Evolutionary conservation across 2,329 filamentous ascomycete species (phyloP), one percentile per base, ranked within the genome.

Genomic region (Ophiostoma piceae): DNA sequence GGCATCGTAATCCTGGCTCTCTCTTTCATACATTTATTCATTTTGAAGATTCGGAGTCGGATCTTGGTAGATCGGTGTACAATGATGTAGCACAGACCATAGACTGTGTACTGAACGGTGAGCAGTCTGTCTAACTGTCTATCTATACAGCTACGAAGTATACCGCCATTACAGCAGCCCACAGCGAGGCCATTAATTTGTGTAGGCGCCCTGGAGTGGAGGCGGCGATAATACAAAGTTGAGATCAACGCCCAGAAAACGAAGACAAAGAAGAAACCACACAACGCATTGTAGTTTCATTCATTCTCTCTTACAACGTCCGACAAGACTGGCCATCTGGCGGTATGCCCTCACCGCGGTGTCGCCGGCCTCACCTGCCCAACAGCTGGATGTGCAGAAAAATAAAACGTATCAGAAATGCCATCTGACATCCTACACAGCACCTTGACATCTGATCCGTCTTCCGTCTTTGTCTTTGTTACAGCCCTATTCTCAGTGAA

Each of bases 281-380:
- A 26, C 22, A 26, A 12, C 22, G 51, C 22, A 26, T 26, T 57
- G n/a, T 12, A 26, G n/a, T 26, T 7, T 57, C 51, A n/a, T n/a
- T 26, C 22, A 14, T 26, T 11, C 16, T 16, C 51, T 12, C n/a
- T 7, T 26, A 9, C 16, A 47, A 19, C 2, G 6, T 16, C 16
- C 2, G 26, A 29, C 1, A 29, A 29, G 26, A n/a, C 16, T 6
- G 57, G 6, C 57, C 26, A 32, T 16, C 26, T 62, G 1, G 57
- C 57, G 57, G 26, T 32, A 62, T 32, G 26, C 26, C 57, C 57
- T 62, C 57, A 62, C 57, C 57, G 57, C 57, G 57, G 57, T 62
- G 57, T 62, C 57, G 57, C 57, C 57, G 57, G 26, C 22, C 57
- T 57, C 16, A n/a, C 43, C 43, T 47, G 43, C 4, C 19, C 43